Conservation (phyloP, 169 alveolate species). For the Eimeria sp. region DNA sequence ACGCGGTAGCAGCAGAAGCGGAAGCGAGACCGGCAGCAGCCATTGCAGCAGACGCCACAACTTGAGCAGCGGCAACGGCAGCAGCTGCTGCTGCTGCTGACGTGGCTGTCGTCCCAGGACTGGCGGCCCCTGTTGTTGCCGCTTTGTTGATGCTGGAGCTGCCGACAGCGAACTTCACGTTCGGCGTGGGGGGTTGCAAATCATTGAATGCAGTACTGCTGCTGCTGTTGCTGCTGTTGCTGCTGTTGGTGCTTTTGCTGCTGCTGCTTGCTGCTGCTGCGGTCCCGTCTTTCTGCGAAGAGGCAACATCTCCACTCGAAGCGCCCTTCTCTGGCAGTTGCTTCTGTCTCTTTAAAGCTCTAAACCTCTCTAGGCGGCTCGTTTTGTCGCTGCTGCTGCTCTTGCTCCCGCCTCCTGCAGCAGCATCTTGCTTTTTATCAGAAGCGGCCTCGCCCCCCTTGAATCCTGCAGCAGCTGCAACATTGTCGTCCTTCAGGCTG, state of each 20-base stretch:
- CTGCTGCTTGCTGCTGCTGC: not conserved
- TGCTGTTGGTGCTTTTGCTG: conserved; percentile 13
- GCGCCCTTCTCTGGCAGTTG: conserved; percentile 25
- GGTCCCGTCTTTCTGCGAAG: not conserved
- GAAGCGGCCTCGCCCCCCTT: not conserved
- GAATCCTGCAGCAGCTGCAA: not conserved
- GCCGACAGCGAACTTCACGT: conserved; percentile 23
- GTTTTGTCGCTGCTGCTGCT: conserved; percentile 64
- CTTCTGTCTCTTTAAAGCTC: conserved; percentile 70
- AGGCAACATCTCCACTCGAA: not conserved
- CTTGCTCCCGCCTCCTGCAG: conserved; percentile 12
- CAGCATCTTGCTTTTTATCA: conserved; percentile 12
- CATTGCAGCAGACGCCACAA: conserved; percentile 36
- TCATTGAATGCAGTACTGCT: conserved; percentile 20
- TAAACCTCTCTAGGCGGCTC: conserved; percentile 78
- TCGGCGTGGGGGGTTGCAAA: conserved; percentile 42
- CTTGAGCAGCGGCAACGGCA: conserved; percentile 70
- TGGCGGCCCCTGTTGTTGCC: not conserved
- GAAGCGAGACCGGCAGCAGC: conserved; percentile 30
- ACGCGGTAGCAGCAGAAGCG: conserved; percentile 26
- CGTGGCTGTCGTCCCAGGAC: not conserved
- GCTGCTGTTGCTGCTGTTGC: conserved; percentile 29
- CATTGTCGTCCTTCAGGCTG: conserved; percentile 15
- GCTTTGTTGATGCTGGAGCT: conserved; percentile 35
- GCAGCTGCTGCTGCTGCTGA: conserved; percentile 78